A percentile compares a stretch with the other conserved stretches of the same genome.
phyloP scores from a whole-genome alignment of 2,329 filamentous ascomycete species.

The Pyrenophora graminea region DNA sequence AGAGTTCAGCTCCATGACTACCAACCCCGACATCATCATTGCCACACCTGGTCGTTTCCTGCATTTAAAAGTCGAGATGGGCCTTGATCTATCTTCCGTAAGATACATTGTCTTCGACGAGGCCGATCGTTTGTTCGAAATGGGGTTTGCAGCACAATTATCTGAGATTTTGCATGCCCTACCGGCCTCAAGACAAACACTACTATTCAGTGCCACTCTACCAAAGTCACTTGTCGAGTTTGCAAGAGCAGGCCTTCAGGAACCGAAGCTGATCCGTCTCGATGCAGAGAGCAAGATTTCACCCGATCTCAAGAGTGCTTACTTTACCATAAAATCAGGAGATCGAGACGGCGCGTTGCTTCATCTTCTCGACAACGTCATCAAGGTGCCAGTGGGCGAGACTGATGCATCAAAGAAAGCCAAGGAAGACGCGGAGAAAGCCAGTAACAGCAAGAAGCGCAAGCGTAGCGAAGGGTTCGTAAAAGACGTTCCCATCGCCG shows the following conservation, averaged over 20 bases:
- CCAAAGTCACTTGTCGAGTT: constrained; percentile 96
- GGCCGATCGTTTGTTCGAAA: constrained; percentile 94
- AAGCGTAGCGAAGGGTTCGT: constrained; percentile 64
- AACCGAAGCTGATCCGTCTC: constrained; percentile 85
- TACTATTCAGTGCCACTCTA: constrained; percentile 93
- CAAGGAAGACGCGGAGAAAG: constrained; percentile 51
- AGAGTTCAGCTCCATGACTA: constrained; percentile 85
- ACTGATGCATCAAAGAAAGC: constrained; percentile 57
- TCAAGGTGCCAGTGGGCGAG: constrained; percentile 79
- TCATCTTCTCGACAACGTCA: constrained; percentile 86
- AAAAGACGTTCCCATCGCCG: constrained; percentile 75
- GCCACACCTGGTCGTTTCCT: constrained; percentile 95
- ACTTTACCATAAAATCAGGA: constrained; percentile 87
- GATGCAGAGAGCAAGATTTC: constrained; percentile 97
- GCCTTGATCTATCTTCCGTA: constrained; percentile 84
- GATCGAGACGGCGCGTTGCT: constrained; percentile 94
- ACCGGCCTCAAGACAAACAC: constrained; percentile 80
- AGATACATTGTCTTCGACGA: constrained; percentile 97
- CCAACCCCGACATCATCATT: constrained; percentile 96
- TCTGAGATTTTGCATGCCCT: constrained; percentile 90
- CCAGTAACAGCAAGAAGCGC: constrained; percentile 68
- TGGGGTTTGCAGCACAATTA: constrained; percentile 94
- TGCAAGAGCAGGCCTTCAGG: constrained; percentile 87
- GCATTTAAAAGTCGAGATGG: constrained; percentile 97
- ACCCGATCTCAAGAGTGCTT: constrained; percentile 91